A percentile compares a stretch with the other conserved stretches of the same genome.
Evolutionary conservation across 805 yeast species (phyloP).

Genomic region (Spathaspora passalidarum): DNA sequence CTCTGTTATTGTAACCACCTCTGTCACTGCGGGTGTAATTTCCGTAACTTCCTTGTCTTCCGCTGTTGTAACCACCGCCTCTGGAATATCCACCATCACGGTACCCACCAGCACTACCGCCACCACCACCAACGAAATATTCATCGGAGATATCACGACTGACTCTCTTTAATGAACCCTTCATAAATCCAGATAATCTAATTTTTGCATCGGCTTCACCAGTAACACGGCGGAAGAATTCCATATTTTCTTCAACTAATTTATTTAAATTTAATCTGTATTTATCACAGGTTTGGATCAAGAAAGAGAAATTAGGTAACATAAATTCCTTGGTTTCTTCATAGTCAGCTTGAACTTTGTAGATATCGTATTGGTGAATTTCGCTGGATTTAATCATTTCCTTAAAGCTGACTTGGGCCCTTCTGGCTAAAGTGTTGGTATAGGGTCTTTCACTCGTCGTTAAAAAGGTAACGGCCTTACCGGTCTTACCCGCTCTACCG

Average conservation of each 20-base stretch:
- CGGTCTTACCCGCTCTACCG: constrained; percentile 84
- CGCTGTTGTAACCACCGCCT: constrained; percentile 3
- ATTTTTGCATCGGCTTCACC: constrained; percentile 18
- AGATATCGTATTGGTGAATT: constrained; percentile 15
- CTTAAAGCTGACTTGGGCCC: constrained; percentile 54
- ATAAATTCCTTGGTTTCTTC: constrained; percentile 23
- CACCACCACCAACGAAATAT: constrained; percentile 24
- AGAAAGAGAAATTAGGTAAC: constrained; percentile 25
- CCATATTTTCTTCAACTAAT: constrained; percentile 29
- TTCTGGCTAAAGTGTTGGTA: constrained; percentile 42
- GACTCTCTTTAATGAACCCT: neutral
- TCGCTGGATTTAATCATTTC: constrained; percentile 39
- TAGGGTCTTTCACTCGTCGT: constrained; percentile 58
- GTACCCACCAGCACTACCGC: constrained; percentile 10
- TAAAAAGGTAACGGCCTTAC: constrained; percentile 63
- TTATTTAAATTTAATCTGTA: constrained; percentile 16
- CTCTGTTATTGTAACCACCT: constrained; percentile 6
- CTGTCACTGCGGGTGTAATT: constrained; percentile 2
- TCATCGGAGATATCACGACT: constrained; percentile 11
- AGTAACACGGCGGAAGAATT: constrained; percentile 19
- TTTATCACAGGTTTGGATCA: constrained; percentile 17
- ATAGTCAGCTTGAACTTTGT: constrained; percentile 14
- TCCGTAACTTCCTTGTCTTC: constrained; percentile 6
- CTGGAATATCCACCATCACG: constrained; percentile 5
- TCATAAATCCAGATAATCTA: neutral